Evolutionary conservation across 1,139 yeast species (phyloP), one percentile per base, ranked within the genome.

Genomic region (Debaryomyces fabryi): DNA sequence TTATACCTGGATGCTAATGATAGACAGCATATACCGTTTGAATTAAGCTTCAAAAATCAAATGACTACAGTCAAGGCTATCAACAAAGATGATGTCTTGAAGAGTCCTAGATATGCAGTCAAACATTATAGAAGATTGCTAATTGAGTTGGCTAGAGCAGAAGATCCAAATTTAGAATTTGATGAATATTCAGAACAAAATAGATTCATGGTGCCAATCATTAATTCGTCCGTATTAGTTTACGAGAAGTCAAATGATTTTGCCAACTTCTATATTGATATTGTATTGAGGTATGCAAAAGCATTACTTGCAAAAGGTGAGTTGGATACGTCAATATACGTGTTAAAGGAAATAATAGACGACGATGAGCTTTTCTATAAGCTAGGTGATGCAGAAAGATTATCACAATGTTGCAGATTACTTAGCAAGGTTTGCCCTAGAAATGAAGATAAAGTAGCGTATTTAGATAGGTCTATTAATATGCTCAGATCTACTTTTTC

Each of bases 211-310:
- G 71, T 71, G 6, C 80, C 80, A 1, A 45, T 76, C 16, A 53
- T 76, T 37, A 60, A 62, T 39, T 53, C 74, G 0, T 62, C 68
- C 10, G 60, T 57, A 13, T 63, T 76, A 52, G 56, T 74, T 3
- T 53, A 64, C 48, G 57, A 62, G 25, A 71, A 70, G 46, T 69
- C 76, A 8, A 56, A 58, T 21, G 58, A 56, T 15, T 73, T 74
- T 56, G 61, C 79, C 39, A 74, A 76, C 56, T 76, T 76, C 58
- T 76, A 76, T 54, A 68, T 75, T 46, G 80, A 76, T 56, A 72
- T 76, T 39, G 71, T 75, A 32, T 62, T 74, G 45, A 59, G 81
- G 24, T 76, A 76, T 57, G 68, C 78, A 39, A 68, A 66, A 49
- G 74, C 79, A 3, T 60, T 76, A 33, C 60, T 75, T 35, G 77